These are phyloP conservation scores for Ephemerocybe angulata DNA, from an alignment of 768 basidiomycete genomes.

Conservation along the genomic window DNA sequence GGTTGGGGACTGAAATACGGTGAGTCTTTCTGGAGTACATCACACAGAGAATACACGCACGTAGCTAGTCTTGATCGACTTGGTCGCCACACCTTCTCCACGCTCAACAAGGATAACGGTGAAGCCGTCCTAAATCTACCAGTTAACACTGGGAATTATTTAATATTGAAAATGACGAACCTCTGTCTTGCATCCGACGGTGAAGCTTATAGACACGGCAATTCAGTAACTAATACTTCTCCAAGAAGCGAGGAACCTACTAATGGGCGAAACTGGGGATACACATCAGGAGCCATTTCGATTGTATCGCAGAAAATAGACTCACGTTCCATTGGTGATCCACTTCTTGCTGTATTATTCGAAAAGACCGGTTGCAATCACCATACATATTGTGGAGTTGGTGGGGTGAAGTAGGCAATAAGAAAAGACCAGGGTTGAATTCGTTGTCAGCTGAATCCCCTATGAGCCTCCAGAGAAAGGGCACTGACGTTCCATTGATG, in stretches of 20 bases:
- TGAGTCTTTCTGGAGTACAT: not conserved
- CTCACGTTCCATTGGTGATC: slow-evolving; percentile 73
- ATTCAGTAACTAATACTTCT: not conserved
- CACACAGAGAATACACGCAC: slow-evolving; percentile 19
- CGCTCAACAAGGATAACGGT: slow-evolving; percentile 87
- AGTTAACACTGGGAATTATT: not conserved
- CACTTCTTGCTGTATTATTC: slow-evolving; percentile 65
- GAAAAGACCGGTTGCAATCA: too few species aligned
- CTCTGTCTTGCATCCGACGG: slow-evolving; percentile 61
- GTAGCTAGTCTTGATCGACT: slow-evolving; percentile 74
- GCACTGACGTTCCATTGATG: slow-evolving; percentile 57
- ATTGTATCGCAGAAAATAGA: slow-evolving; percentile 4
- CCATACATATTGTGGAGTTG: slow-evolving; percentile 1
- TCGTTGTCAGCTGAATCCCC: not conserved
- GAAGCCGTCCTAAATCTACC: slow-evolving; percentile 49
- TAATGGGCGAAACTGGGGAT: slow-evolving; percentile 38
- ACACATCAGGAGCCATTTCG: not conserved
- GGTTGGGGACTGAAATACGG: slow-evolving; percentile 49
- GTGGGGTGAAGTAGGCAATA: not conserved
- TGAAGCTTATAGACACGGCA: slow-evolving; percentile 41
- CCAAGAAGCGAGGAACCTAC: slow-evolving; percentile 24
- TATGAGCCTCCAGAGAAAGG: not conserved
- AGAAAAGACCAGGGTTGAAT: not conserved
- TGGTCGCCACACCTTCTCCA: slow-evolving; percentile 78
- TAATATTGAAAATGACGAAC: slow-evolving; percentile 21